Percentiles rank a stretch among this genome's conserved stretches.
phyloP scores from a whole-genome alignment of 208 protist species.

The Endotrypanum monterogeii region DNA sequence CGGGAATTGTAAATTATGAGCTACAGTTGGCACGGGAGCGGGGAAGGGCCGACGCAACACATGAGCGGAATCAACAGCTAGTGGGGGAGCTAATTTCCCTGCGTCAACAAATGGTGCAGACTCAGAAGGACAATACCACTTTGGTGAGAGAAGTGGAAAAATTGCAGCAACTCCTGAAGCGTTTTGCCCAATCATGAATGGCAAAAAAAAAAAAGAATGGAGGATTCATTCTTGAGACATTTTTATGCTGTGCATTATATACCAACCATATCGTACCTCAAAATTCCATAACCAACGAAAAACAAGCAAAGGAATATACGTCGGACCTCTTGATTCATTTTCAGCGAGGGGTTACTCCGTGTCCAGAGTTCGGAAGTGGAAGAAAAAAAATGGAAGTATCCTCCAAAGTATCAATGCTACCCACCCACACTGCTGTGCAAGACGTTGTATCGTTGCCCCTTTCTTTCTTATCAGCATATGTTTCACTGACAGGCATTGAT shows the following conservation, averaged over 20 bases:
- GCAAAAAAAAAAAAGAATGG: neutral
- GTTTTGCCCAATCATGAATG: conserved; percentile 17
- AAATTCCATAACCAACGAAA: neutral
- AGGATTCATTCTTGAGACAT: neutral
- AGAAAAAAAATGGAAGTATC: neutral
- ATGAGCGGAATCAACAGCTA: conserved; percentile 72
- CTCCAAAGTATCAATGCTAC: neutral
- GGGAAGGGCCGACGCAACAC: conserved; percentile 52
- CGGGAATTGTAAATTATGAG: conserved; percentile 79
- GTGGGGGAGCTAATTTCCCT: conserved; percentile 62
- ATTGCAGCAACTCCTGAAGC: conserved; percentile 48
- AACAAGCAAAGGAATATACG: neutral
- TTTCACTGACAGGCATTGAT: neutral
- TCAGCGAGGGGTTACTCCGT: neutral
- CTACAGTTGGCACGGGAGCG: conserved; percentile 69
- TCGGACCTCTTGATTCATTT: neutral
- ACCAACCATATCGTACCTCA: too few species aligned
- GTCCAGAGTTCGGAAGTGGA: neutral
- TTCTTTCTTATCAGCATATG: neutral
- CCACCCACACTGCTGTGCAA: neutral
- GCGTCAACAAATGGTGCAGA: conserved; percentile 43
- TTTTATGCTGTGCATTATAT: neutral
- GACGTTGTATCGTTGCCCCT: neutral
- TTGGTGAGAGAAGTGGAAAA: conserved; percentile 57
- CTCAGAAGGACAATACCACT: conserved; percentile 60